Conservation (phyloP, 257 asterid species). For the Haberlea rhodopensis region DNA sequence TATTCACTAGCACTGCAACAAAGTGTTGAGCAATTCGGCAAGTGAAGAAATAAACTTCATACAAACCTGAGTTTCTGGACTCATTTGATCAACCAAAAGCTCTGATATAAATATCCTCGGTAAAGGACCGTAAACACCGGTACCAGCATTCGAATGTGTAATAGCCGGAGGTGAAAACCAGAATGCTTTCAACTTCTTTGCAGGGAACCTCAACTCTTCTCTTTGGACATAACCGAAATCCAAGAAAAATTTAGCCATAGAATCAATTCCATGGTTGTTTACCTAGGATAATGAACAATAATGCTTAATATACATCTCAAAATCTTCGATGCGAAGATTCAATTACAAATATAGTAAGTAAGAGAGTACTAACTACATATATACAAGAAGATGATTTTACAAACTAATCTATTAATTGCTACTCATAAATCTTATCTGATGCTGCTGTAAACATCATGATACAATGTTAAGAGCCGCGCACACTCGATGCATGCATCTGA, state of each 20-base stretch:
- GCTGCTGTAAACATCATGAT: background rate
- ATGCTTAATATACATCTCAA: background rate
- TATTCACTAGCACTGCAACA: background rate
- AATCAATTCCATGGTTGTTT: constrained; percentile 81
- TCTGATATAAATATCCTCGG: constrained; percentile 96
- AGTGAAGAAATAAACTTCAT: constrained; percentile 11
- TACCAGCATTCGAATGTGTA: constrained; percentile 35
- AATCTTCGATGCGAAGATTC: background rate
- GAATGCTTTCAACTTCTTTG: constrained; percentile 85
- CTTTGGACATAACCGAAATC: constrained; percentile 81
- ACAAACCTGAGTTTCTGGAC: constrained; percentile 76
- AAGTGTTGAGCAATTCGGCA: constrained; percentile 38
- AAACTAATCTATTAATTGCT: no score
- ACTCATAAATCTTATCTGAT: no score
- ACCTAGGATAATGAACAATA: constrained; percentile 39
- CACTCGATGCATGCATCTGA: background rate
- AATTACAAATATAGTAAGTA: no score
- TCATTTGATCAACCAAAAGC: constrained; percentile 87
- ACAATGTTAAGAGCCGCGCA: background rate
- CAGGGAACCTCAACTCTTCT: constrained; percentile 88
- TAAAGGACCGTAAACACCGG: constrained; percentile 69
- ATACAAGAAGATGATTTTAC: no score
- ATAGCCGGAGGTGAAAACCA: constrained; percentile 82
- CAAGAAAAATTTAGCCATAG: constrained; percentile 68
- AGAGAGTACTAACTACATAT: no score